Base-by-base conservation (phyloP, 768 basidiomycete genomes). In the Mycena vulgaris region DNA sequence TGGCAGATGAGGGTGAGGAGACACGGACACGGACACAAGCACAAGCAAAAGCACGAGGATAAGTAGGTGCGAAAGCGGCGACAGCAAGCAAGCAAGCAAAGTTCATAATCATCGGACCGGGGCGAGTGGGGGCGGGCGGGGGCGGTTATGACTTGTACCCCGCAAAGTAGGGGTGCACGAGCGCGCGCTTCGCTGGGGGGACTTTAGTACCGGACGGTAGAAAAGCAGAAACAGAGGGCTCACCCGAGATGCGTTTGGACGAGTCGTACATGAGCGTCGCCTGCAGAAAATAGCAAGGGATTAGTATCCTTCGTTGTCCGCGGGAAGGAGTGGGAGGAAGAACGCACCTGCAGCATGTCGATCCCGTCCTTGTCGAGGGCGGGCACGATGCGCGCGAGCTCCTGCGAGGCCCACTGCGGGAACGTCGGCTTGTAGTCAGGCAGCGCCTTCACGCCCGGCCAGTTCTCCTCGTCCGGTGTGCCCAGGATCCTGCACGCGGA, bases 371-470 rank as follows among this genome's bases (percentile, higher is more conserved):
- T 88, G 76, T 96, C 95, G 58, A 98, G 81, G 56, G 88, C 86
- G 14, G 90, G 88, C 23, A 97, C 91, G 28, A 85, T 85, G 79
- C 78, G 84, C 75, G 77, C 81, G 30, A 99, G 83, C 63, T 96
- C 93, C 74, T 94, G 92, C 51, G 84, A 82, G 31, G 89, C 88
- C 98, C 98, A 99, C 80, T 95, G 95, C 1, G 98, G 98, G 89
- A 99, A 99, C 13, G 96, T 92, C 14, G 95, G 80, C 83, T 99
- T 99, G 86, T 97, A 99, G 79, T 99, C 98, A 5, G 97, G 96
- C 66, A 99, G 81, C 58, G 86, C 82, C 70, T 88, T 89, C 51
- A 99, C 92, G 6, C 96, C 96, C 0, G 96, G 97, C 97, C 98
- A 99, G 27, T 83, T 83, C 25, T 92, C 89, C 77, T 98, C 97